These are phyloP conservation scores for Scedosporium boydii DNA, from an alignment of 2,329 filamentous ascomycete species.

Conservation along the genomic window DNA sequence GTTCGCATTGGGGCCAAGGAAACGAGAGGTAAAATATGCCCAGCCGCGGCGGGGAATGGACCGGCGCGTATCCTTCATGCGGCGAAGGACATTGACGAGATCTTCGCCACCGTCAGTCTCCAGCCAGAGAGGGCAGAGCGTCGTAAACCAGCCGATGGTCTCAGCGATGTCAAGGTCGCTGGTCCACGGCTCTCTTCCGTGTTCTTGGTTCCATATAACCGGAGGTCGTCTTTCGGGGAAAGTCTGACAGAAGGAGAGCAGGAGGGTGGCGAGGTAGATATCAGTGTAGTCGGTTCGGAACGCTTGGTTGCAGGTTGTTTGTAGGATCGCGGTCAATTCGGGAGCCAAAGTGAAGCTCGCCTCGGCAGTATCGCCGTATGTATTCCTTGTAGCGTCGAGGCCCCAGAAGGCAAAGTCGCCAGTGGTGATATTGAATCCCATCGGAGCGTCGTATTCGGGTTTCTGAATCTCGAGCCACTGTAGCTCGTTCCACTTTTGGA, in stretches of 20 bases:
- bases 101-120: constrained; percentile 34
- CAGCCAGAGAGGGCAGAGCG: constrained; percentile 41
- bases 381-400: constrained; percentile 30
- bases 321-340: constrained; percentile 31
- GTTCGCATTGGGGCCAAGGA: constrained; percentile 24
- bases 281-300: constrained; percentile 44
- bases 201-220: constrained; percentile 44
- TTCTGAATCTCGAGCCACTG: constrained; percentile 28
- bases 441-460: constrained; percentile 15
- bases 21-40: constrained; percentile 37
- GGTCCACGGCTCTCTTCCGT: constrained; percentile 34
- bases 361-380: constrained; percentile 32
- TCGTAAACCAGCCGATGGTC: constrained; percentile 53
- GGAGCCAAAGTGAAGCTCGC: constrained; percentile 32
- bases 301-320: constrained; percentile 31
- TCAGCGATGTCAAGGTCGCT: constrained; percentile 40
- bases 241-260: constrained; percentile 44
- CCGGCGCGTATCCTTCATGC: constrained; percentile 42
- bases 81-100: constrained; percentile 38
- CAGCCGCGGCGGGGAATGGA: constrained; percentile 33
- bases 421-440: constrained; percentile 29
- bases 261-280: constrained; percentile 42
- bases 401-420: constrained; percentile 39
- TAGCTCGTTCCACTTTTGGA: constrained; percentile 38
- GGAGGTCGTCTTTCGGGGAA: constrained; percentile 43